phyloP scores from a whole-genome alignment of 805 yeast species.

The Tanozyma kutaoensis region DNA sequence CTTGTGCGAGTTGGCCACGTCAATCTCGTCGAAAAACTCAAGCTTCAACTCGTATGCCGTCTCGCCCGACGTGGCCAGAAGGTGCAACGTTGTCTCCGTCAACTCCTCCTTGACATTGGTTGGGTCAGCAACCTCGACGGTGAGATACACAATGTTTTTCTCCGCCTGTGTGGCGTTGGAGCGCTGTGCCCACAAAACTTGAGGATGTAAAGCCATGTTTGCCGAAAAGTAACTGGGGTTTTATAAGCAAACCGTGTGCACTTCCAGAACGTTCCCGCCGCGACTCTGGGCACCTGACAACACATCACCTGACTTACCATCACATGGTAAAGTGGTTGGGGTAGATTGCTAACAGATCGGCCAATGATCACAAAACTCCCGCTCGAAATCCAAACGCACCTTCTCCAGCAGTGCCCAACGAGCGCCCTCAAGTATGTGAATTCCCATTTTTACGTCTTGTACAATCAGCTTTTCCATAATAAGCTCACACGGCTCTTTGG shows the following conservation, averaged over 20 bases:
- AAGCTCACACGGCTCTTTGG: constrained; percentile 24
- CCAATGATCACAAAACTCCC: constrained; percentile 19
- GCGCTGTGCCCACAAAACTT: constrained; percentile 94
- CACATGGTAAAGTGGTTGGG: neutral
- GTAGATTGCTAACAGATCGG: neutral
- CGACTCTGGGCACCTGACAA: neutral
- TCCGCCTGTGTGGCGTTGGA: constrained; percentile 58
- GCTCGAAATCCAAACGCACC: constrained; percentile 25
- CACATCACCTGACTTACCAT: neutral
- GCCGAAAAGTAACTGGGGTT: neutral
- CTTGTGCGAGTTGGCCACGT: constrained; percentile 48
- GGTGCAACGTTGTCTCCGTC: constrained; percentile 38
- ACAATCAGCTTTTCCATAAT: constrained; percentile 35
- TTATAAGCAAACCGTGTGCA: neutral
- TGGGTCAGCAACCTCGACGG: constrained; percentile 64
- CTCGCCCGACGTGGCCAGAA: constrained; percentile 28
- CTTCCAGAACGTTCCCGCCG: neutral
- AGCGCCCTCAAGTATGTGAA: constrained; percentile 20
- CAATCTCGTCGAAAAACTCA: constrained; percentile 69
- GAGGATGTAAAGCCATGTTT: constrained; percentile 15
- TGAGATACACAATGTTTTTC: constrained; percentile 66
- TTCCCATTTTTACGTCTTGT: constrained; percentile 32
- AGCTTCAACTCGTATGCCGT: constrained; percentile 50
- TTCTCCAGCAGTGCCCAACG: constrained; percentile 19
- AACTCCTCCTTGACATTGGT: constrained; percentile 47